phyloP scores from a whole-genome alignment of 1,284 basidiomycete species.

The Cryptococcus maquisensis region DNA sequence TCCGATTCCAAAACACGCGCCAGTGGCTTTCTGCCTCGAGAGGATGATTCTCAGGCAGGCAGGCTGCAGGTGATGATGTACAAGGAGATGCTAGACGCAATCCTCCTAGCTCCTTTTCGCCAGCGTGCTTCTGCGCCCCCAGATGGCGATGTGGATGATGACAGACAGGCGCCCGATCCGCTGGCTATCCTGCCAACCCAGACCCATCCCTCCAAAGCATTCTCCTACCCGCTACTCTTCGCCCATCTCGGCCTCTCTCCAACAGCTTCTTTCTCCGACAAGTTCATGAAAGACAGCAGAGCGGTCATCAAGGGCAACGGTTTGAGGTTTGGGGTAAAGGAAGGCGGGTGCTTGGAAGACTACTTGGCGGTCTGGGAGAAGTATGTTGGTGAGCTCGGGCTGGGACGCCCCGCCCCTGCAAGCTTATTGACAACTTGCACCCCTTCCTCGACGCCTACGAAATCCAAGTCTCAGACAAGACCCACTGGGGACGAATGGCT shows the following conservation, averaged over 20 bases:
- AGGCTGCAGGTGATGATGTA: conserved; percentile 82
- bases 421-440: too few relatives aligned
- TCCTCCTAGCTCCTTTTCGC: conserved; percentile 19
- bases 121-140: not conserved
- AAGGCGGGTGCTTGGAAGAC: conserved; percentile 34
- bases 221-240: conserved; percentile 51
- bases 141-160: not conserved
- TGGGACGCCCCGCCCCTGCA: conserved; percentile 18
- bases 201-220: conserved; percentile 11
- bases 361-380: conserved; percentile 34
- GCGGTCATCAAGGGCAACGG: conserved; percentile 47
- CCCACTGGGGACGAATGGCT: conserved; percentile 8
- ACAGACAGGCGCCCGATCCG: not conserved
- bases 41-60: conserved; percentile 61
- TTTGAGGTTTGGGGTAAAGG: conserved; percentile 24
- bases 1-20: conserved; percentile 74
- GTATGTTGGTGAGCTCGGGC: conserved; percentile 39
- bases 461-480: not conserved
- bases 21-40: conserved; percentile 55
- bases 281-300: conserved; percentile 57
- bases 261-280: conserved; percentile 53
- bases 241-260: conserved; percentile 54
- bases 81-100: conserved; percentile 61
- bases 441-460: not conserved
- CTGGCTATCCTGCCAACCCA: conserved; percentile 6